phyloP scores from a whole-genome alignment of 768 basidiomycete genomes.

The Krasilnikovozyma curviuscula region DNA sequence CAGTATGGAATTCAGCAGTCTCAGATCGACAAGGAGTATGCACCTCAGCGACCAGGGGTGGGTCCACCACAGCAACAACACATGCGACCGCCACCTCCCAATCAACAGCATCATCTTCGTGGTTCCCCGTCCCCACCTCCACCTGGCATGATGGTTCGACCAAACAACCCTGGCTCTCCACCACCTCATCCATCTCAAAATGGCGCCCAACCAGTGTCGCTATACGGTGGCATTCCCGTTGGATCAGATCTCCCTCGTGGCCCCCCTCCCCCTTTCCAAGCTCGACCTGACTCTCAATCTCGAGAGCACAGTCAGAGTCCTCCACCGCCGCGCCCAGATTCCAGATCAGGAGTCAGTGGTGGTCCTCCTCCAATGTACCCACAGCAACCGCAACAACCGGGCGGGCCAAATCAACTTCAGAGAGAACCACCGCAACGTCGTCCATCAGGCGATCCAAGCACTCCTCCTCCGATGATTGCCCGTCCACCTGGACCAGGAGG shows the following conservation, averaged over 20 bases:
- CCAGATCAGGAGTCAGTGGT: no score
- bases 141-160: background rate
- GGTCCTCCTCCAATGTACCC: background rate
- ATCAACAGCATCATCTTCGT: conserved; percentile 6
- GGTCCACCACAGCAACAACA: conserved; percentile 1
- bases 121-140: background rate
- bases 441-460: background rate
- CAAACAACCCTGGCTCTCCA: no score
- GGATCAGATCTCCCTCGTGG: no score
- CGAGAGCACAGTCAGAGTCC: no score
- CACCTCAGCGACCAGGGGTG: conserved; percentile 3
- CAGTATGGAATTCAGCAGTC: conserved; percentile 89
- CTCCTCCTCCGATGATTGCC: background rate
- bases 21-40: conserved; percentile 64
- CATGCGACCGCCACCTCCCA: conserved; percentile 1
- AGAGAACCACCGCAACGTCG: conserved; percentile 3
- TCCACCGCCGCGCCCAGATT: no score
- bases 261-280: background rate
- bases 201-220: no score
- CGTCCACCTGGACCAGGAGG: background rate
- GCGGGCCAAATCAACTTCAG: conserved; percentile 1
- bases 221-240: no score
- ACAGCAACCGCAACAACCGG: conserved; percentile 11
- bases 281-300: background rate
- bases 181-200: no score